Conservation (phyloP, 768 basidiomycete species). For the Serendipita sp. region DNA sequence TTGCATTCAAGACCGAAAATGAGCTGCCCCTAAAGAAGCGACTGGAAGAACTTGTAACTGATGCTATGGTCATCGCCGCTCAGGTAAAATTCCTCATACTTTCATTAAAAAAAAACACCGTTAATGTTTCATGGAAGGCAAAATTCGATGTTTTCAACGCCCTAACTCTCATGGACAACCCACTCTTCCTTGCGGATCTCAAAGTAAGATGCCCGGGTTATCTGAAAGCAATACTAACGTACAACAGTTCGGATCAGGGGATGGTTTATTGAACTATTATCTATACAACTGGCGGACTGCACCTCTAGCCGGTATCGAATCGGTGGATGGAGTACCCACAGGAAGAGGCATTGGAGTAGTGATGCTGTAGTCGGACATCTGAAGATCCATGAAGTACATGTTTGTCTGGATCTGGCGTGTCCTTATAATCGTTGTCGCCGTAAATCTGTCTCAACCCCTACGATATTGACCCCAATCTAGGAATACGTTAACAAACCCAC, state of each 20-base stretch:
- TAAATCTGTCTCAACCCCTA: constrained; percentile 15
- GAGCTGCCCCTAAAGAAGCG: constrained; percentile 48
- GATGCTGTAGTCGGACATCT: constrained; percentile 52
- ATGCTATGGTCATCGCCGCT: constrained; percentile 68
- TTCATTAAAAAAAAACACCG: no score
- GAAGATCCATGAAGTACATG: not conserved
- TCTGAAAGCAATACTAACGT: not conserved
- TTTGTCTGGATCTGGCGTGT: not conserved
- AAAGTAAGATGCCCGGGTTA: constrained; percentile 35
- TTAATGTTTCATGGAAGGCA: constrained; percentile 25
- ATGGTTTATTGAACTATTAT: constrained; percentile 84
- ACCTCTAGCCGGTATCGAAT: constrained; percentile 53
- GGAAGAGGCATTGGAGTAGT: constrained; percentile 63
- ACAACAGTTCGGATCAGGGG: constrained; percentile 74
- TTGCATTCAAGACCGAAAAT: constrained; percentile 51
- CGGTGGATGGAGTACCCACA: constrained; percentile 32
- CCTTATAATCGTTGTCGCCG: not conserved
- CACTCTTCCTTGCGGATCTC: constrained; percentile 61
- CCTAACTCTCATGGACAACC: constrained; percentile 89
- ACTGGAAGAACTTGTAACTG: constrained; percentile 54
- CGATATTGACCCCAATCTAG: constrained; percentile 14
- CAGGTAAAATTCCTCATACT: constrained; percentile 22
- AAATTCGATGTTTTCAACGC: constrained; percentile 96
- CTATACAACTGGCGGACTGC: constrained; percentile 90
- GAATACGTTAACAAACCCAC: not conserved